phyloP scores from a whole-genome alignment of 179 eudicot species.

The Silene noctiflora region DNA sequence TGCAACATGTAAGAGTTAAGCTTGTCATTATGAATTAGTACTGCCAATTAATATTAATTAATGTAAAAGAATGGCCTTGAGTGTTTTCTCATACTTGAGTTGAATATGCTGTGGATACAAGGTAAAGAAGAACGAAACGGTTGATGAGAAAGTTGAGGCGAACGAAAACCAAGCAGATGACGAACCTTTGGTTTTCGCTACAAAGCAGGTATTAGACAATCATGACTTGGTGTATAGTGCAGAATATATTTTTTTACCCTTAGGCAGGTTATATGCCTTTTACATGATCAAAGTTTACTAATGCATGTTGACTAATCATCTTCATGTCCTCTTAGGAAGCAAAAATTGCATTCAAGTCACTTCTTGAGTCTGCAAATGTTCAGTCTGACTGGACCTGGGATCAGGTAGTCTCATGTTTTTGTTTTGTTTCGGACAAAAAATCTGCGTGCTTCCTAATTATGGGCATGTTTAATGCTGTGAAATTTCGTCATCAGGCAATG shows the following conservation, averaged over 20 bases:
- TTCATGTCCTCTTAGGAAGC: slow-evolving; percentile 58
- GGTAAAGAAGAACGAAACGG: slow-evolving; percentile 78
- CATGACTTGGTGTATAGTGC: slow-evolving; percentile 4
- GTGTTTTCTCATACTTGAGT: background rate
- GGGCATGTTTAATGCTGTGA: slow-evolving; percentile 18
- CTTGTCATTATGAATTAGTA: background rate
- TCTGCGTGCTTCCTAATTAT: background rate
- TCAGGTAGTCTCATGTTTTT: slow-evolving; percentile 51
- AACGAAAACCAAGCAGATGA: slow-evolving; percentile 58
- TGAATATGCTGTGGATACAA: slow-evolving; percentile 25
- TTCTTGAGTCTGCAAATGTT: slow-evolving; percentile 85
- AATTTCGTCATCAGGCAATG: slow-evolving; percentile 64
- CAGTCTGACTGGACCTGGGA: slow-evolving; percentile 98
- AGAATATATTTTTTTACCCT: background rate
- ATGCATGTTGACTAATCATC: slow-evolving; percentile 6
- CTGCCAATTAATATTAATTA: background rate
- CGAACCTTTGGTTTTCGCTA: slow-evolving; percentile 77
- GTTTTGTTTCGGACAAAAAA: background rate
- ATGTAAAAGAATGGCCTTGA: background rate
- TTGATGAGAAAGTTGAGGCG: slow-evolving; percentile 55
- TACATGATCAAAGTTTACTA: background rate
- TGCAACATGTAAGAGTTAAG: background rate
- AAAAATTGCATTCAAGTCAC: slow-evolving; percentile 77
- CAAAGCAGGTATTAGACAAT: slow-evolving; percentile 58
- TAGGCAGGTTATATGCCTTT: background rate